Percentiles rank a stretch among this genome's conserved stretches.
These are phyloP conservation scores for Coelastrella sp. DNA, from an alignment of 139 green algal species.

Conservation along the genomic window DNA sequence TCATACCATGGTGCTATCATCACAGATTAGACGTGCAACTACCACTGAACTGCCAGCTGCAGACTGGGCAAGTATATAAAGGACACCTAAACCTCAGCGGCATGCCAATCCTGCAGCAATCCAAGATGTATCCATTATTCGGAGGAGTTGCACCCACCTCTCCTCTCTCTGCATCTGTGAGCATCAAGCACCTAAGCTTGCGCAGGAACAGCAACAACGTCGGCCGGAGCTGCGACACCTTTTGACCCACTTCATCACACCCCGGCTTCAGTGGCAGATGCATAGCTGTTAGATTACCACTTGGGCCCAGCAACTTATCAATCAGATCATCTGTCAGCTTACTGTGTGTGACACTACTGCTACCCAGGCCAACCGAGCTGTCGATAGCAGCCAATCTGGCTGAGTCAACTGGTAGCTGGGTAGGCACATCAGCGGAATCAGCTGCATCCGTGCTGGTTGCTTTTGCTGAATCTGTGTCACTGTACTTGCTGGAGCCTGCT, in stretches of 20 bases:
- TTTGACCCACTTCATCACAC: neutral
- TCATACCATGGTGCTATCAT: too few relatives aligned
- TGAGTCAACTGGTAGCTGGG: neutral
- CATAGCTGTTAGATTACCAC: neutral
- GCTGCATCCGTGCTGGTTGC: too few relatives aligned
- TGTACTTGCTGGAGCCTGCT: too few relatives aligned
- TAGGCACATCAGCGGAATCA: too few relatives aligned
- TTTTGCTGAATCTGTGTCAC: too few relatives aligned
- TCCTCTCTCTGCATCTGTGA: conserved; percentile 23
- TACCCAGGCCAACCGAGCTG: neutral
- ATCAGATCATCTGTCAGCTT: neutral
- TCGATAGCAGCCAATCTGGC: neutral
- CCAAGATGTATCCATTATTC: too few relatives aligned
- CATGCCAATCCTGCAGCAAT: too few relatives aligned
- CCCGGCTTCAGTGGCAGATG: neutral
- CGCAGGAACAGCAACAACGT: conserved; percentile 49
- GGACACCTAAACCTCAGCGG: too few relatives aligned
- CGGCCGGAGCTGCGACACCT: conserved; percentile 34
- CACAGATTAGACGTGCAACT: too few relatives aligned
- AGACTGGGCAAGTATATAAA: too few relatives aligned
- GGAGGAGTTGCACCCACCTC: neutral
- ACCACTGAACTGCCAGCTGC: too few relatives aligned
- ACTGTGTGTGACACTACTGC: too few relatives aligned
- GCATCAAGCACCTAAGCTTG: conserved; percentile 22
- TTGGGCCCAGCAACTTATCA: neutral